Evolutionary conservation across 805 yeast genomes (phyloP), one percentile per base, ranked within the genome.

Genomic region (Blastobotrys americana): DNA sequence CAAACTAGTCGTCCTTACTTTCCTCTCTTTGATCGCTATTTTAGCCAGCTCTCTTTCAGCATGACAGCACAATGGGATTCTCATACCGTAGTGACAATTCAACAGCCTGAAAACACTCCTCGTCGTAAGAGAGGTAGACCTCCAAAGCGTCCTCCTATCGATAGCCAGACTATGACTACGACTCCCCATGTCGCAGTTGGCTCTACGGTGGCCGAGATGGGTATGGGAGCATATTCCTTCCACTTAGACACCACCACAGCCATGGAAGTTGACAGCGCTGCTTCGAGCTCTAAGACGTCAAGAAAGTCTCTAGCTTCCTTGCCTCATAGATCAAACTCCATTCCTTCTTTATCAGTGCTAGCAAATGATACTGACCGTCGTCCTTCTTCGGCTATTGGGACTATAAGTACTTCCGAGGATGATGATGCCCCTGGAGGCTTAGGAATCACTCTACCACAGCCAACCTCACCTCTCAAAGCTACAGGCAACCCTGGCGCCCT

Each of bases 71-170:
- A n/a, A n/a, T n/a, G n/a, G n/a, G n/a, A n/a, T n/a, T n/a, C n/a
- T n/a, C n/a, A n/a, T n/a, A n/a, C n/a, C n/a, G n/a, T n/a, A n/a
- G n/a, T n/a, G n/a, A n/a, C n/a, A n/a, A n/a, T n/a, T n/a, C n/a
- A n/a, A n/a, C 31, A 25, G 31, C 13, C 31, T 13, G 31, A 25
- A 25, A 25, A 8, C 10, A 25, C 31, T 8, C 8, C 31, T 25
- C 31, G 31, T 25, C 31, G 46, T 15, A 52, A 42, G 41, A 39
- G 51, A 13, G 56, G 56, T 33, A 37, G 56, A 10, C 56, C 56
- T 5, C 54, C 56, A 25, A 52, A 52, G 44, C 45, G 43, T 23
- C 35, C 48, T 19, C 56, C 50, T 8, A 51, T 52, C 39, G 54
- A 48, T 40, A 52, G 49, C 20, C 51, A 50, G 39, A 44, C 47